Base-by-base conservation (phyloP, 805 yeast species). In the Trichomonascus vanleenenianus region DNA sequence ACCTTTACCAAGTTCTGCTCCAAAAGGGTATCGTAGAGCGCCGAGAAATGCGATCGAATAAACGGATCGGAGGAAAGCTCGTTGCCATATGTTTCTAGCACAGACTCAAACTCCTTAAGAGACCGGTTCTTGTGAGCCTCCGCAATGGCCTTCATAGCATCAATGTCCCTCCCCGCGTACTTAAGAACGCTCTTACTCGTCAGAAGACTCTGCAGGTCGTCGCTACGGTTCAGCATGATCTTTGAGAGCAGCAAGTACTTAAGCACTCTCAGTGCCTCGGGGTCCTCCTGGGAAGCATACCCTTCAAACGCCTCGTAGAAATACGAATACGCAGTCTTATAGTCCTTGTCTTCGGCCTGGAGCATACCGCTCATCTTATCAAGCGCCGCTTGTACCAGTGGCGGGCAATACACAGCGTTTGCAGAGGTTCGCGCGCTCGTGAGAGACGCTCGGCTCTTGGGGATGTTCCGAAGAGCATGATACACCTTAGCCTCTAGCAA, bases 401-500 rank as follows among this genome's bases (percentile, higher is more conserved):
- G 85, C 8, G 97, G 95, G 58, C 96, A 85, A 69, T 89, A 94
- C 43, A 93, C 86, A 18, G 97, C 77, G 64, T 93, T 94, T n/a
- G 98, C 98, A 2, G 95, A 83, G 0, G 98, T 93, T 65, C 97
- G 78, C 1, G 98, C 96, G 40, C 95, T 81, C 2, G 97, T 88
- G 56, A 93, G 73, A 2, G 96, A 81, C 6, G 97, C 97, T 57
- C 85, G 79, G 3, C 96, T 78, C 67, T 91, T 93, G 3, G 96
- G 84, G 57, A 85, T 75, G 64, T 93, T 93, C 63, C 96, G 78
- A 57, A 93, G 72, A 22, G 95, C 88, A 63, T 89, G 96, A 64
- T 83, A 93, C 35, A 86, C 87, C 59, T 87, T 83, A 16, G 93
- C 75, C 64, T 93, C 97, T 52, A 93, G 75, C 53, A 93, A 70